Evolutionary conservation across 2,329 filamentous ascomycete species (phyloP), one percentile per base, ranked within the genome.

Genomic region (Xenoacremonium recifei): DNA sequence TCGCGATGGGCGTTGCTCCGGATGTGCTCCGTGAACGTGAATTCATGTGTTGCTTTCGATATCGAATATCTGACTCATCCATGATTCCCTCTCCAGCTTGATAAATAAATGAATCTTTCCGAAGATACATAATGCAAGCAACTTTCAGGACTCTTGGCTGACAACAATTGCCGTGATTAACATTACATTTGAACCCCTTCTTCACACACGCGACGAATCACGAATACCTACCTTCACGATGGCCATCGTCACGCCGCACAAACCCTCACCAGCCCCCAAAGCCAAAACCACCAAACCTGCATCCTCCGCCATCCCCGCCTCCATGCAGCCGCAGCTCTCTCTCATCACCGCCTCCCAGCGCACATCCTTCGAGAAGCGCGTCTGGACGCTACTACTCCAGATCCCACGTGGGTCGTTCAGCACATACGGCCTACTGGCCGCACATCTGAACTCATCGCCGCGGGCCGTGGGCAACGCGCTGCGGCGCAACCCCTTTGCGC

Each of bases 401-500:
- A 87, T 95, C 45, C 90, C 90, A 1, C 64, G 68, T 13, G 89
- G 89, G 21, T 73, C 73, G 40, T 85, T 90, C 58, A 89, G 86
- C 1, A 92, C 89, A 0, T 95, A 96, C 66, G 84, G 79, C 3
- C 73, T 84, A 2, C 71, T 95, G 39, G 81, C 89, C 0, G 73
- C 73, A 7, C 77, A 85, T 44, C 74, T 92, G 13, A 64, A 71
- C 10, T 89, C 86, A 17, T 88, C 85, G 4, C 85, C 88, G 2
- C 75, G 88, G 31, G 88, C 88, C 0, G 80, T 93, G 5, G 88
- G 88, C 13, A 89, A 87, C 45, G 87, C 87, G 2, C 72, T 95
- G 58, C 77, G 85, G 15, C 71, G 76, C 9, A 95, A 95, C 60
- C 89, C 89, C 0, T 95, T 92, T 56, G 89, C 89, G 12, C 89